Conservation (phyloP, 2,329 filamentous ascomycete genomes). For the Pestalotiopsis sp. region DNA sequence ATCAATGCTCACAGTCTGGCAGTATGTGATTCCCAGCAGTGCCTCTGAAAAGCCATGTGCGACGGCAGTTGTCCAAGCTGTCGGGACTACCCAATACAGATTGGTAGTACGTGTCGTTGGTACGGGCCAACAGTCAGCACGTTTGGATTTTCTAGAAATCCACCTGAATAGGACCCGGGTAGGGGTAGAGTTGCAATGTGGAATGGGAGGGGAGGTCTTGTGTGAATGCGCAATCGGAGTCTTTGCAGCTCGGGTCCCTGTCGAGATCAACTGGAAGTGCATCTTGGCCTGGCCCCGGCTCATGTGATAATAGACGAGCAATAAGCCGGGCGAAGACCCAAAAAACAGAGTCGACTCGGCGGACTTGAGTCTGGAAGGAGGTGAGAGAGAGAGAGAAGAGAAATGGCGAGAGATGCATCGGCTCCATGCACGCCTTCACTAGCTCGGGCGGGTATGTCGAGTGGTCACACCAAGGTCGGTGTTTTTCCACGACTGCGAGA, state of each 20-base stretch:
- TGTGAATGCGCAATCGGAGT: neutral
- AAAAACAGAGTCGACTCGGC: neutral
- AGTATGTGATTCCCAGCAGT: too few species aligned
- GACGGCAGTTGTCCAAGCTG: neutral
- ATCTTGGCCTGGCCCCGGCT: neutral
- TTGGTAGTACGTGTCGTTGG: neutral
- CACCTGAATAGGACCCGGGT: neutral
- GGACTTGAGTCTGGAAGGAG: neutral
- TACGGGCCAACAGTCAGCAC: neutral
- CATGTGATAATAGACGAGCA: neutral
- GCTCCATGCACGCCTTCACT: slow-evolving; percentile 30
- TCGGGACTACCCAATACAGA: neutral
- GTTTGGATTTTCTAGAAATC: neutral
- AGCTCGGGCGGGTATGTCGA: slow-evolving; percentile 33
- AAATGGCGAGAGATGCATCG: slow-evolving; percentile 9
- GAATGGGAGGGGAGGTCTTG: neutral
- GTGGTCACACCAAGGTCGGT: slow-evolving; percentile 20
- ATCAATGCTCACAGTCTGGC: neutral
- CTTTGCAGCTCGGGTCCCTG: neutral
- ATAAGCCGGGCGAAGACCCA: neutral
- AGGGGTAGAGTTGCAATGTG: neutral
- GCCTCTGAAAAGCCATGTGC: neutral
- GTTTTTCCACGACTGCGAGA: slow-evolving; percentile 8
- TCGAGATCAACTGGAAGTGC: neutral
- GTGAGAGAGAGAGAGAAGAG: neutral